Evolutionary conservation across 2,329 filamentous ascomycete species (phyloP), one percentile per base, ranked within the genome.

Genomic region (Colletotrichum godetiae): DNA sequence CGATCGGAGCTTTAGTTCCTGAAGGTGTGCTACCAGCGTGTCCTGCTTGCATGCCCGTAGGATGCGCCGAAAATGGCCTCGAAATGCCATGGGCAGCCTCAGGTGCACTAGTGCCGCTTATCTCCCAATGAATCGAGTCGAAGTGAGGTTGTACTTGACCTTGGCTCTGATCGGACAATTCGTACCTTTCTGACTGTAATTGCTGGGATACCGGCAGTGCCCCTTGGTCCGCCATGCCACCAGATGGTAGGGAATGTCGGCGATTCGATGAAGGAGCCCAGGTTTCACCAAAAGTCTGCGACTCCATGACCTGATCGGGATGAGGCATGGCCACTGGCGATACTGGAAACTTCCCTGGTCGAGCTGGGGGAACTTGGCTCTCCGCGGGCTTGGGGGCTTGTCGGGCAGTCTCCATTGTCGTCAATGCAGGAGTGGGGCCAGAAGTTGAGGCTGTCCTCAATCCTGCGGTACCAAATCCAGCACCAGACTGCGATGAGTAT

Each of bases 371-470:
- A 6, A 13, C 24, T 3, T 22, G 60, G 8, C 10, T 31, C 33
- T 12, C 29, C 3, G 35, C 13, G 11, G 53, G 7, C 10, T 11
- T 49, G 5, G 4, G 19, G 1, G 22, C n/a, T 15, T 55, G 42
- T 49, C 33, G n/a, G 11, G 24, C 6, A 24, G 10, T 59, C 2
- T 52, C 68, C 1, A 27, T 37, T 27, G 27, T 31, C 1, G 7
- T 37, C 6, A 10, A 49, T 5, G 60, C 33, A 13, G 49, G 61
- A 29, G 68, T 53, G 1, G 68, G 61, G 6, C 60, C 72, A 7
- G 73, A 68, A 3, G 68, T 70, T 0, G 73, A 75, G 7, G 66
- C 42, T 1, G 74, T 53, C 29, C 74, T 59, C 19, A 60, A 46
- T 4, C 33, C 61, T 33, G 65, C 19, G 19, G 59, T 29, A 12